Conservation (phyloP, 2,329 filamentous ascomycete genomes). For the Colletotrichum musicola region DNA sequence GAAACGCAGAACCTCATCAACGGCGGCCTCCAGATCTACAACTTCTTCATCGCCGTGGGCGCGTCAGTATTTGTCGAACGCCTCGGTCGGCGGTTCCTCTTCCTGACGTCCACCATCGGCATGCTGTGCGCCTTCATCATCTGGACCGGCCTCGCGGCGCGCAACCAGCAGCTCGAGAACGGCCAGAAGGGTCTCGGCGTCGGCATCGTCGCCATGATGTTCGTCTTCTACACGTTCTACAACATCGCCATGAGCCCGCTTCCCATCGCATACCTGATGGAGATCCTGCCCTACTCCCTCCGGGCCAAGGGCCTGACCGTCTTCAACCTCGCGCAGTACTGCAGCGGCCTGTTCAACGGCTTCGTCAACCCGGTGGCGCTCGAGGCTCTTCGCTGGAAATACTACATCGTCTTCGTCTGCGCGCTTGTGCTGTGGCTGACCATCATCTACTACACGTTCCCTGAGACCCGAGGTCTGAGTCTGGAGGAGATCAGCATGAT, state of each 20-base stretch:
- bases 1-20: slow-evolving; percentile 57
- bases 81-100: slow-evolving; percentile 57
- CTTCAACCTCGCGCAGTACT: slow-evolving; percentile 39
- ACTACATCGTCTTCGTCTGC: slow-evolving; percentile 54
- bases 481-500: slow-evolving; percentile 13
- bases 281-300: slow-evolving; percentile 38
- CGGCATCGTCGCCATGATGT: slow-evolving; percentile 60
- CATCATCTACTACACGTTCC: slow-evolving; percentile 52
- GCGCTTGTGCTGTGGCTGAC: slow-evolving; percentile 45
- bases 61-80: slow-evolving; percentile 56
- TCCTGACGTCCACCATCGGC: slow-evolving; percentile 51
- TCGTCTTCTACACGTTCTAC: slow-evolving; percentile 57
- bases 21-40: slow-evolving; percentile 46
- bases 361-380: slow-evolving; percentile 54
- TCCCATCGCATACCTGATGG: slow-evolving; percentile 54
- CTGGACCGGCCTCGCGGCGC: slow-evolving; percentile 47
- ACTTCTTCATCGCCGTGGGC: slow-evolving; percentile 50
- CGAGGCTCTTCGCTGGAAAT: slow-evolving; percentile 53
- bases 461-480: slow-evolving; percentile 44
- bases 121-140: slow-evolving; percentile 53
- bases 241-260: slow-evolving; percentile 55
- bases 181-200: neutral
- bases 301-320: slow-evolving; percentile 44
- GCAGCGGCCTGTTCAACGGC: slow-evolving; percentile 43
- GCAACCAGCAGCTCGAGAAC: no score